A percentile compares a stretch with the other conserved stretches of the same genome.
These are phyloP conservation scores for Exophiala xenobiotica DNA, from an alignment of 2,329 filamentous ascomycete species.

Conservation along the genomic window DNA sequence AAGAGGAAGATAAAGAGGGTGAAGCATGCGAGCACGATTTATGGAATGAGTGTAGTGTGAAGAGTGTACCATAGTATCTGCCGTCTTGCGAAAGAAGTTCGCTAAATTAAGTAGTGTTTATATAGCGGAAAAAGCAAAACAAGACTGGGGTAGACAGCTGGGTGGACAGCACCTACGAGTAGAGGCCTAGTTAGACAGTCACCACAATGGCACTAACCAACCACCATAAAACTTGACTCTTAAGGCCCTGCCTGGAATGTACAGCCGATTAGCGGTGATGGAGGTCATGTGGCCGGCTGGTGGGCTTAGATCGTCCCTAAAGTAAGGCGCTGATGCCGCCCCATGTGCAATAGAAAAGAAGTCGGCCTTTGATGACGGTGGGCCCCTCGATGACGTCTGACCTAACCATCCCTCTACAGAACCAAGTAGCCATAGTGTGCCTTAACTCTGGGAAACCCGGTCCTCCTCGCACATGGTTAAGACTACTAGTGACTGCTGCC, in stretches of 20 bases:
- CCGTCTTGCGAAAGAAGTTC: neutral
- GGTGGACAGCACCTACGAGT: no score
- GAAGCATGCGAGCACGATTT: constrained; percentile 1
- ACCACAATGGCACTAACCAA: no score
- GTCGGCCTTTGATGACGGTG: no score
- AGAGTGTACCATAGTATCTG: no score
- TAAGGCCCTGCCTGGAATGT: neutral
- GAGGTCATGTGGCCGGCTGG: no score
- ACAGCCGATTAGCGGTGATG: neutral
- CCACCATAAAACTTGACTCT: no score
- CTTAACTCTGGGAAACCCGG: neutral
- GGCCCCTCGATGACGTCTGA: neutral
- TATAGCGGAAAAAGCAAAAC: no score
- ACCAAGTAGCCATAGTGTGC: no score
- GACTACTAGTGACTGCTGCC: neutral
- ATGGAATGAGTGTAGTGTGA: neutral
- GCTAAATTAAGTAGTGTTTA: no score
- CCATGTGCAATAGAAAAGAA: neutral
- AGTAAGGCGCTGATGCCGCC: neutral
- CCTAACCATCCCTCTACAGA: neutral
- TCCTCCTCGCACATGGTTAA: neutral
- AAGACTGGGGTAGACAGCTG: no score
- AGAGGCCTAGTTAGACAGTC: no score
- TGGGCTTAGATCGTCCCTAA: neutral
- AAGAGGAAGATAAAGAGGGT: constrained; percentile 10